phyloP scores from a whole-genome alignment of 78 protist species.

The Dictyostelium citrinum region DNA sequence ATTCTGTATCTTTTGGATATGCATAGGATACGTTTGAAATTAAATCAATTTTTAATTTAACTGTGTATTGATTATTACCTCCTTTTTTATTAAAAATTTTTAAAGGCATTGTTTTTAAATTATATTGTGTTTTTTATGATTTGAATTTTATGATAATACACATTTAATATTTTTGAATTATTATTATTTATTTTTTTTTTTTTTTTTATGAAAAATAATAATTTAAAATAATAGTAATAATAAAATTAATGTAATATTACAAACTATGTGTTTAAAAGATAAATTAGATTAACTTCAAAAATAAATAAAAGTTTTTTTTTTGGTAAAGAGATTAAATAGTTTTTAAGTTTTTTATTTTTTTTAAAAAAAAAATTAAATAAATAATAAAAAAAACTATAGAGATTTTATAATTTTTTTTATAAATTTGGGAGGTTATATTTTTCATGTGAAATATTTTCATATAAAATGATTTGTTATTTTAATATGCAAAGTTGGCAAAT shows the following conservation, averaged over 20 bases:
- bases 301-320: background rate
- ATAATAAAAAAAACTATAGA: background rate
- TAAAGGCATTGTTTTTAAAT: conserved; percentile 14
- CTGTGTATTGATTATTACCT: conserved; percentile 10
- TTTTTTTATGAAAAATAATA: background rate
- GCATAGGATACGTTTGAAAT: conserved; percentile 18
- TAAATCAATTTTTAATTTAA: conserved; percentile 45
- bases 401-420: background rate
- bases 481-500: background rate
- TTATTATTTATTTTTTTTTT: background rate
- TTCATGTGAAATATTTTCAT: background rate
- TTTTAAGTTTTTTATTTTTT: background rate
- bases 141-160: background rate
- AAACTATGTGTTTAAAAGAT: background rate
- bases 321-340: background rate
- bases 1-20: background rate
- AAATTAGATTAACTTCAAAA: background rate
- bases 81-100: conserved; percentile 8
- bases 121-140: background rate
- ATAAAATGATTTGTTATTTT: background rate
- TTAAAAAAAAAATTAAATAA: background rate
- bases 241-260: background rate
- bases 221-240: background rate
- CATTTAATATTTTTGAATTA: background rate
- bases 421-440: background rate